Percentiles rank a stretch among this genome's conserved stretches.
Evolutionary conservation across 2,329 filamentous ascomycete species (phyloP).

Genomic region (Fusarium scirpi): DNA sequence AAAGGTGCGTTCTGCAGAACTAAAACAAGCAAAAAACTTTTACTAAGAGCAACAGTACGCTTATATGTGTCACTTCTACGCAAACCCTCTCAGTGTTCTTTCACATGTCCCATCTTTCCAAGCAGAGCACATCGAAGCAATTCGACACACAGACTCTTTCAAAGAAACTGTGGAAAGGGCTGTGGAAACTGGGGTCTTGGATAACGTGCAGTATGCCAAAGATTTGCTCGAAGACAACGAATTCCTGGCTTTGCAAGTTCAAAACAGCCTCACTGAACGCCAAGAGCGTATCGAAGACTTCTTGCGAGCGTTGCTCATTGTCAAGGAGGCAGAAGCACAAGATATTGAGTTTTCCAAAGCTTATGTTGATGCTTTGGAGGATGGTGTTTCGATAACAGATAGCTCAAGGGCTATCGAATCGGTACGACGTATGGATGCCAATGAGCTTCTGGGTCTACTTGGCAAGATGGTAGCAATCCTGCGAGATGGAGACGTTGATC

Average conservation of each 20-base stretch:
- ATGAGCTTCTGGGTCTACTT: conserved; percentile 47
- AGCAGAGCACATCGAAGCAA: conserved; percentile 72
- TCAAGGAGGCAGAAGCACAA: conserved; percentile 54
- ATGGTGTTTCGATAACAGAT: conserved; percentile 65
- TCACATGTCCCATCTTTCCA: conserved; percentile 61
- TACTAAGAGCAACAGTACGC: conserved; percentile 68
- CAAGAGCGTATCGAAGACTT: conserved; percentile 58
- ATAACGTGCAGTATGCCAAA: conserved; percentile 57
- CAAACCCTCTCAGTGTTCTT: conserved; percentile 78
- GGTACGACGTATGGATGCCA: conserved; percentile 67
- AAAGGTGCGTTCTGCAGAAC: conserved; percentile 62
- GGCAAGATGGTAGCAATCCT: conserved; percentile 46
- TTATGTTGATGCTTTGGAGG: conserved; percentile 71
- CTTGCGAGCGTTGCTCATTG: conserved; percentile 62
- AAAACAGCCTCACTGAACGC: conserved; percentile 46
- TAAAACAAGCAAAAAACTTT: neutral
- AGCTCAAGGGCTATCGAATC: conserved; percentile 66
- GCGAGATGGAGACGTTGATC: conserved; percentile 53
- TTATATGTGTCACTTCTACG: conserved; percentile 89
- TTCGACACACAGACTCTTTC: conserved; percentile 78
- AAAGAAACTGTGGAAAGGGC: conserved; percentile 63
- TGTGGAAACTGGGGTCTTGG: conserved; percentile 57
- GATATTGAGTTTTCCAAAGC: conserved; percentile 62
- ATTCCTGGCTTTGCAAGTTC: conserved; percentile 62
- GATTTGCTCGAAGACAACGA: conserved; percentile 71